phyloP scores from a whole-genome alignment of 768 basidiomycete genomes.

The Suillus brevipes region DNA sequence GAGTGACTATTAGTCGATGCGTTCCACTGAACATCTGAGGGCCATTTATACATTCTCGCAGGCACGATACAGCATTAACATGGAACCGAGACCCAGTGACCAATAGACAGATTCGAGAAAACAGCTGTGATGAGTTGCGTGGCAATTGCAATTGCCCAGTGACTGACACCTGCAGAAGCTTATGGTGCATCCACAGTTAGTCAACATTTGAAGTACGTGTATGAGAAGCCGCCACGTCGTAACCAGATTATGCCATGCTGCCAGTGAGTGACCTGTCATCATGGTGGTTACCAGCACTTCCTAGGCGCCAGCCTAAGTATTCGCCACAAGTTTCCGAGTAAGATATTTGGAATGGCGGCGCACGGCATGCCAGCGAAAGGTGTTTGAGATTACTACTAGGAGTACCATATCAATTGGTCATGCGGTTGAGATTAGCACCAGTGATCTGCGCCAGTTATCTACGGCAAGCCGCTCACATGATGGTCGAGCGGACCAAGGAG shows the following conservation, averaged over 20 bases:
- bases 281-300: not conserved
- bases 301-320: not conserved
- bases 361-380: no score
- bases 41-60: not conserved
- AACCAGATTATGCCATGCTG: not conserved
- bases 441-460: not conserved
- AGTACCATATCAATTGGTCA: not conserved
- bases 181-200: not conserved
- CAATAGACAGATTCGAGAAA: not conserved
- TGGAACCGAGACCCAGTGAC: no score
- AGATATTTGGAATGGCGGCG: not conserved
- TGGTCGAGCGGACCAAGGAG: not conserved
- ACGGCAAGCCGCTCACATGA: not conserved
- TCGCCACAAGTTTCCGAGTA: not conserved
- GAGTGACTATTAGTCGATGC: not conserved
- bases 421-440: not conserved
- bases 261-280: not conserved
- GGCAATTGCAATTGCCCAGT: not conserved
- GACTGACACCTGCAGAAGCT: not conserved
- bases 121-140: not conserved
- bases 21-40: not conserved
- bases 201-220: no score
- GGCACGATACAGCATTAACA: not conserved
- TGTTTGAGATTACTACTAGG: not conserved
- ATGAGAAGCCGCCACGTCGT: not conserved